Percentiles rank a stretch among this genome's conserved stretches.
These are phyloP conservation scores for Debaryomycetaceae sp. DNA, from an alignment of 1,139 yeast species.

Conservation along the genomic window DNA sequence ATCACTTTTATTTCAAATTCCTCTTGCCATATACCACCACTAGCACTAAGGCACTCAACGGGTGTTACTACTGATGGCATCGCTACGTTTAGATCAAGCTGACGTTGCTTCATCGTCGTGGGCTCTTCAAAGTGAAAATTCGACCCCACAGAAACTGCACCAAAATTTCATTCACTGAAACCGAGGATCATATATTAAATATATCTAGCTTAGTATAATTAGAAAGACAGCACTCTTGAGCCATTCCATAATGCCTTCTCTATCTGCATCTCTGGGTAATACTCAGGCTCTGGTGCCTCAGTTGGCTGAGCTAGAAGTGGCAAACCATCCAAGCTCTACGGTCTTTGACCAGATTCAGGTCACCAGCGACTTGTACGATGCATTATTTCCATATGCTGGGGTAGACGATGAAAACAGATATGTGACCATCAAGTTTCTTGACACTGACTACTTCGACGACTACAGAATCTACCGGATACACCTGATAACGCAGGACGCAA, in stretches of 20 bases:
- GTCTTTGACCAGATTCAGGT: constrained; percentile 26
- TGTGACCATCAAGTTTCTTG: constrained; percentile 37
- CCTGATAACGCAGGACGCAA: constrained; percentile 20
- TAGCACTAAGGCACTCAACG: too few relatives aligned
- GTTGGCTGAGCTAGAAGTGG: neutral
- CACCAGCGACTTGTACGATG: constrained; percentile 31
- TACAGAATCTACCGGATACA: constrained; percentile 37
- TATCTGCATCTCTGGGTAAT: neutral
- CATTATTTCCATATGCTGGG: constrained; percentile 24
- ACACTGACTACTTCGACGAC: constrained; percentile 36
- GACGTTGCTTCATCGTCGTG: neutral
- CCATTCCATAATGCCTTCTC: neutral
- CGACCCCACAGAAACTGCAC: neutral
- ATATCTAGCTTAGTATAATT: neutral
- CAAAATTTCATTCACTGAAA: neutral
- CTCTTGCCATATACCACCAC: too few relatives aligned
- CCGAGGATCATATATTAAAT: neutral
- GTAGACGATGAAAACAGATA: constrained; percentile 10
- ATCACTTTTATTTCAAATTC: neutral
- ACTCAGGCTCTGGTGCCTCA: neutral
- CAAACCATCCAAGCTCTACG: neutral
- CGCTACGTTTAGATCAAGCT: too few relatives aligned
- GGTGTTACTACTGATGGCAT: too few relatives aligned
- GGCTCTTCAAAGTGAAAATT: neutral
- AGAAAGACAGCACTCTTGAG: neutral